A percentile compares a stretch with the other conserved stretches of the same genome.
Evolutionary conservation across 108 stramenopile genomes (phyloP).

Genomic region (Cyclotella choctawhatcheeana): DNA sequence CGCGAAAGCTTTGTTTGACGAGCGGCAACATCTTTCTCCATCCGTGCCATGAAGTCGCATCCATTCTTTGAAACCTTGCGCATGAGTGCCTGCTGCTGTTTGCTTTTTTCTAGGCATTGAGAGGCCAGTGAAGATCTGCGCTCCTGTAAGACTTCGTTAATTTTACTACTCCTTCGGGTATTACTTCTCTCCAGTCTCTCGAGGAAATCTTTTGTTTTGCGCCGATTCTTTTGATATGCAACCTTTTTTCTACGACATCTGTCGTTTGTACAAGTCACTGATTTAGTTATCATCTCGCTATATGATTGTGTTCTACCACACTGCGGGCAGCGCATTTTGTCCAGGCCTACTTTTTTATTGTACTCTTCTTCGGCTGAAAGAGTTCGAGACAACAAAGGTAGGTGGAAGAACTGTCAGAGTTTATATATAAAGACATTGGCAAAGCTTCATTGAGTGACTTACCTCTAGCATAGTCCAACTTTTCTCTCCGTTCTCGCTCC

Average conservation of each 20-base stretch:
- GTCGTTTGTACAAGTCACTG: conserved; percentile 9
- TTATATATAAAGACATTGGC: background rate
- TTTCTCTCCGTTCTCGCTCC: conserved; percentile 14
- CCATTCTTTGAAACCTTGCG: conserved; percentile 9
- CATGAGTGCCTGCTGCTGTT: conserved; percentile 11
- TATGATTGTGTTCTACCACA: conserved; percentile 23
- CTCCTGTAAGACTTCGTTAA: conserved; percentile 16
- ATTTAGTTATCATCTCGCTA: conserved; percentile 8
- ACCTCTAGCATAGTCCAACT: conserved; percentile 7
- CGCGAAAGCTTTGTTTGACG: conserved; percentile 14
- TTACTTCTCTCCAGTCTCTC: conserved; percentile 19
- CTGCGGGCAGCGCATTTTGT: conserved; percentile 12
- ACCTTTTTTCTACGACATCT: conserved; percentile 4
- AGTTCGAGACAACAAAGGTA: background rate
- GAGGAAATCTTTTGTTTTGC: conserved; percentile 4
- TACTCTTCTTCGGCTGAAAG: conserved; percentile 19
- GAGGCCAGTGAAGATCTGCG: background rate
- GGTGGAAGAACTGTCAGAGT: background rate
- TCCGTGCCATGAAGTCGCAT: conserved; percentile 12
- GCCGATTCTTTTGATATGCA: conserved; percentile 1
- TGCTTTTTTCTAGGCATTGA: conserved; percentile 2
- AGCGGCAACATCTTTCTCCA: conserved; percentile 17
- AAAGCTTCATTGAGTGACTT: conserved; percentile 3
- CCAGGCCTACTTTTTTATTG: conserved; percentile 15
- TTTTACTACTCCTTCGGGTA: conserved; percentile 3